A percentile compares a stretch with the other conserved stretches of the same genome.
phyloP scores from a whole-genome alignment of 129 eudicot genomes.

The Chrysanthemum lavandulifolium region DNA sequence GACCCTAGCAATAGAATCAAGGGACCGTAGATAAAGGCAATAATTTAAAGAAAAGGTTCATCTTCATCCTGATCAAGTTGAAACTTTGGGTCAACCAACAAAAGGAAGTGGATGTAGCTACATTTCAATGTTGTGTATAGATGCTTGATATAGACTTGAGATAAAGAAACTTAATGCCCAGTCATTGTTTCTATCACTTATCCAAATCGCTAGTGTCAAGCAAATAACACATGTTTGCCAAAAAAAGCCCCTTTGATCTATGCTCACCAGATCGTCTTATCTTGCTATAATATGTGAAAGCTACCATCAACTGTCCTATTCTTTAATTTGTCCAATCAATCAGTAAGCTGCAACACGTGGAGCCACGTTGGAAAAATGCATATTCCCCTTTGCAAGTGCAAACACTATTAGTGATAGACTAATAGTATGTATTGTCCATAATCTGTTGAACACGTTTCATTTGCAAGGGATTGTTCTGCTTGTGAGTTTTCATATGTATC shows the following conservation, averaged over 20 bases:
- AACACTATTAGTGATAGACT: background rate
- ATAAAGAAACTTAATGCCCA: conserved; percentile 8
- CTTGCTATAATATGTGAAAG: background rate
- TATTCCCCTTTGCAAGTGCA: background rate
- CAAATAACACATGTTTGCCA: conserved; percentile 11
- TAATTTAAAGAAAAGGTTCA: background rate
- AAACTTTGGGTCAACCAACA: conserved; percentile 29
- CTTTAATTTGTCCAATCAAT: background rate
- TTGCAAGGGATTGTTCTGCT: no score
- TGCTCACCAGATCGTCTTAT: conserved; percentile 3
- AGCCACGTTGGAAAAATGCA: background rate
- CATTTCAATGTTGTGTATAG: conserved; percentile 8
- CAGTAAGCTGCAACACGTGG: background rate
- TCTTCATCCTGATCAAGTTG: conserved; percentile 23
- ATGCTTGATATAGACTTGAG: conserved; percentile 20
- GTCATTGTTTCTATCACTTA: conserved; percentile 39
- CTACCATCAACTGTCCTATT: background rate
- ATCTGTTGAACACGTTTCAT: no score
- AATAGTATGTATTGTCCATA: no score
- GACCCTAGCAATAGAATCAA: background rate
- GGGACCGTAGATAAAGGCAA: conserved; percentile 9
- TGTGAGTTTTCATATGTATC: background rate
- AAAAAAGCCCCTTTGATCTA: background rate
- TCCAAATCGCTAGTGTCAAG: conserved; percentile 8
- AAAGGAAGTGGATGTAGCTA: conserved; percentile 23